Evolutionary conservation across 139 green algal genomes (phyloP), one percentile per base, ranked within the genome.

Genomic region (Marvania coccoides): DNA sequence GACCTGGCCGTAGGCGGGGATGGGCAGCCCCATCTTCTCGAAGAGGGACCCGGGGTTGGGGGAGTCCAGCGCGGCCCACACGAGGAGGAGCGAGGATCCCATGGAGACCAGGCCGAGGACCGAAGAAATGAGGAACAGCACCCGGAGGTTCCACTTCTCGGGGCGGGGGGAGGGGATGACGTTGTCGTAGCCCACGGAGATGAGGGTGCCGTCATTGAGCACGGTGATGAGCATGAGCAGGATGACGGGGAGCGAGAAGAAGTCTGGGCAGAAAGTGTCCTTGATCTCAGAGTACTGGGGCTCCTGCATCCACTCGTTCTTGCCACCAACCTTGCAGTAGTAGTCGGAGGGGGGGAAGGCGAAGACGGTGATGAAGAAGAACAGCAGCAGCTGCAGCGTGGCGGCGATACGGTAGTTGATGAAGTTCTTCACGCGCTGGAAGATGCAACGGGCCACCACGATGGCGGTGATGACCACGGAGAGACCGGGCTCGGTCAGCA

Each of bases 141-240:
- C 78, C 24, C 60, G 45, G 1, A 85, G 73, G 61, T 91, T 85
- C 86, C 85, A 89, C 69, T 89, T 90, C 76, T 93, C 88, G 15
- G 88, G 87, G 47, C 79, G 71, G 45, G 83, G 58, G 14, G 76
- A 86, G 37, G 87, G 77, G 29, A 78, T 74, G 13, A 94, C 88
- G 46, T 85, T 65, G 75, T 95, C 88, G 72, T 95, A 95, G 47
- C 79, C 88, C 36, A 95, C 80, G 13, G 84, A 87, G 78, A 94
- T 95, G 42, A 93, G 78, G 6, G 83, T 90, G 64, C 88, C 88
- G 68, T 95, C 88, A 70, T 95, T 95, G n/a, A 95, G 83, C 55
- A 95, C 69, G 4, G 88, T 95, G 86, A 95, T 95, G 47, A 93
- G 78, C 60, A 95, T 88, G 14, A 95, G 81, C 75, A 90, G 81